These are phyloP conservation scores for Cordia subcordata DNA, from an alignment of 257 asterid species.

Conservation along the genomic window DNA sequence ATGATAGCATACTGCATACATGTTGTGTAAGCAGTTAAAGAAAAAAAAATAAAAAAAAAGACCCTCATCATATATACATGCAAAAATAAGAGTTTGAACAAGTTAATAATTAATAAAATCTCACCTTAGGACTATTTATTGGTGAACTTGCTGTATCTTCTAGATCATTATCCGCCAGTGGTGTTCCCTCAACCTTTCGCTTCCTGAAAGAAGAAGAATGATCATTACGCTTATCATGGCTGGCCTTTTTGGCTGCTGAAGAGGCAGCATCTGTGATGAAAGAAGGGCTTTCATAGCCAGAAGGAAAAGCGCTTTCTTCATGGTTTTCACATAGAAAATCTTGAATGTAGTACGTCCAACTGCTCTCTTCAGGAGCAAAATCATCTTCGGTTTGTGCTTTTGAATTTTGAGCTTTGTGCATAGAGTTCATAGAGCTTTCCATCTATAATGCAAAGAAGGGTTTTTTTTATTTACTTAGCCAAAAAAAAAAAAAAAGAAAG, in stretches of 20 bases:
- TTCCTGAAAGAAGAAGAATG: slow-evolving; percentile 31
- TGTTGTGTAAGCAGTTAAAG: no score
- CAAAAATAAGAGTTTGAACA: no score
- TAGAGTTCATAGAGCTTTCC: slow-evolving; percentile 14
- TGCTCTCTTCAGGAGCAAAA: slow-evolving; percentile 60
- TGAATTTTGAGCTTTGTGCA: not conserved
- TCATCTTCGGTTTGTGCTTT: slow-evolving; percentile 10
- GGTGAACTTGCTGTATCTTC: slow-evolving; percentile 87
- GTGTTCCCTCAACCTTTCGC: slow-evolving; percentile 30
- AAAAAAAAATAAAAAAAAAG: no score
- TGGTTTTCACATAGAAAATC: slow-evolving; percentile 28
- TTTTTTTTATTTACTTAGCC: no score
- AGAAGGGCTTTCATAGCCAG: slow-evolving; percentile 40
- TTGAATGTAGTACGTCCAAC: slow-evolving; percentile 74
- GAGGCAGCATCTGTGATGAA: slow-evolving; percentile 64
- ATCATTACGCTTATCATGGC: not conserved
- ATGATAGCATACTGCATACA: no score
- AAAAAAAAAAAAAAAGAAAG: no score
- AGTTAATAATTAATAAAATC: not conserved
- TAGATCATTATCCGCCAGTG: slow-evolving; percentile 38
- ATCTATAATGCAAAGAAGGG: slow-evolving; percentile 1
- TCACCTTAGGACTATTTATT: slow-evolving; percentile 67
- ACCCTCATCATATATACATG: no score
- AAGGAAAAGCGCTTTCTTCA: slow-evolving; percentile 9
- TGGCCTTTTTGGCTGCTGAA: slow-evolving; percentile 32